Conservation (phyloP, 1,139 yeast genomes). For the Debaryomyces robertsiae region DNA sequence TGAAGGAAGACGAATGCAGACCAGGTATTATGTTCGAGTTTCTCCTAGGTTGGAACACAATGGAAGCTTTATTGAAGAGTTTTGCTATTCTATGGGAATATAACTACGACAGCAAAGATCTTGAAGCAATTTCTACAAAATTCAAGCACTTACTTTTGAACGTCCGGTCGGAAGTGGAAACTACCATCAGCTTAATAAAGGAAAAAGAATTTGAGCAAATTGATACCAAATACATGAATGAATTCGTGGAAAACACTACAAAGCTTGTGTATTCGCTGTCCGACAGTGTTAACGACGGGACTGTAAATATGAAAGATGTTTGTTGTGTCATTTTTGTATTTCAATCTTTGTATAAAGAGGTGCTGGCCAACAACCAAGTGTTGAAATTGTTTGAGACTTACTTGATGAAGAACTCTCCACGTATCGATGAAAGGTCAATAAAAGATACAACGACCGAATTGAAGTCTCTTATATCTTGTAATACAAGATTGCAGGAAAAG, state of each 20-base stretch:
- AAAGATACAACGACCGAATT: too few species aligned
- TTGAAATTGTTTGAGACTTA: not conserved
- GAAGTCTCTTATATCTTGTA: too few species aligned
- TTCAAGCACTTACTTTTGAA: conserved; percentile 1
- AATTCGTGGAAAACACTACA: conserved; percentile 9
- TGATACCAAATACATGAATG: conserved; percentile 6
- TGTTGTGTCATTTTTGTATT: conserved; percentile 7
- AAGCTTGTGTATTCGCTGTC: conserved; percentile 11
- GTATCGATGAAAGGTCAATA: too few species aligned
- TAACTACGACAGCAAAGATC: conserved; percentile 10
- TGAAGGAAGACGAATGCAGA: not conserved
- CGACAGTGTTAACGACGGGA: conserved; percentile 3
- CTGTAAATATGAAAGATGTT: conserved; percentile 9
- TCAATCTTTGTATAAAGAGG: conserved; percentile 1
- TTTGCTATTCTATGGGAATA: conserved; percentile 12
- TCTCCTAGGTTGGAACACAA: not conserved
- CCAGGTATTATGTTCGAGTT: too few species aligned
- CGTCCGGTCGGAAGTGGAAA: not conserved
- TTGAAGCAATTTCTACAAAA: not conserved
- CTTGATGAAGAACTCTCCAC: not conserved
- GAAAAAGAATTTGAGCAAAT: conserved; percentile 11
- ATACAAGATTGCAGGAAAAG: too few species aligned
- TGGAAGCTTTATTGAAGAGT: not conserved
- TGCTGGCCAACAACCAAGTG: not conserved
- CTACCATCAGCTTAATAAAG: conserved; percentile 7